Base-by-base conservation (phyloP, 2,329 filamentous ascomycete species). In the Blumeria graminis region DNA sequence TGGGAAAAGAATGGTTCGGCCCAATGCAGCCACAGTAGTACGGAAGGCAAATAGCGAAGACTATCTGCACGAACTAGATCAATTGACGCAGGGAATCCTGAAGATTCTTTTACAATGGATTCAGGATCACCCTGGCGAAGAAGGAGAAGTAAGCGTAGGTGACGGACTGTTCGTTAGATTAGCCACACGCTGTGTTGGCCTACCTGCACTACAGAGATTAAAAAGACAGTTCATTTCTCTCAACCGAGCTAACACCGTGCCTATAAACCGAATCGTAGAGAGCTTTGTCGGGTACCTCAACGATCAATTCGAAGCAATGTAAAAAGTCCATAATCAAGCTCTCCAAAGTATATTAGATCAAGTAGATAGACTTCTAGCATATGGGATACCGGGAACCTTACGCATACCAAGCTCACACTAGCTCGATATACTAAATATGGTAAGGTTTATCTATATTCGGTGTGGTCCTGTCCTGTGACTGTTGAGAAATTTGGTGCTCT, bases 31-130 rank as follows among this genome's bases (percentile, higher is more conserved):
- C 3, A 89, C 86, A 0, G 76, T 88, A 33, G 73, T 72, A 74
- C 86, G 72, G 73, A 80, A 66, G 63, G 80, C 70, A 66, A 81
- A 65, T 0, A 74, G 75, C 64, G 72, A 76, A 57, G 83, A 89
- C 65, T 89, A 88, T 66, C 73, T 93, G 55, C 88, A 92, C 66
- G 75, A 86, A 58, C 73, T 93, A 28, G 86, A 93, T 68, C 78
- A 78, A 60, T 80, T 81, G 65, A 90, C 86, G 7, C 86, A 88
- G 62, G 82, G 83, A 56, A 77, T 93, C 34, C 75, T 92, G 56
- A 78, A 79, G 62, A 73, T 74, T 57, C 80, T 93, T 39, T 68
- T 84, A 57, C 78, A 82, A 52, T 81, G 78, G 70, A 78, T 84
- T 65, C 75, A 77, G 58, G 74, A 79, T 57, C 81, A 86, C 56